Percentiles rank a stretch among this genome's conserved stretches.
phyloP scores from a whole-genome alignment of 805 yeast species.

The Jamesozyma hellenica region DNA sequence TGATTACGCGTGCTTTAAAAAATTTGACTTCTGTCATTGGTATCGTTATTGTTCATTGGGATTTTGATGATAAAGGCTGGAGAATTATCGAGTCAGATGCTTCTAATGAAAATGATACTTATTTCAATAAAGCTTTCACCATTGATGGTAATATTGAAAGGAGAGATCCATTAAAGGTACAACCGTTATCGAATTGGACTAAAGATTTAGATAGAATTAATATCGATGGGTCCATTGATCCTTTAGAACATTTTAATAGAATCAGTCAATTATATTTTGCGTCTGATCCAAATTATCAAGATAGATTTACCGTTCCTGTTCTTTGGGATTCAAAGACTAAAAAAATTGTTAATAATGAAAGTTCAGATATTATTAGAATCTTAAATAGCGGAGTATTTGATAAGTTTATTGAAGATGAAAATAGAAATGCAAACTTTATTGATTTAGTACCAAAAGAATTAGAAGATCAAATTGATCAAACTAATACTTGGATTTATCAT shows the following conservation, averaged over 20 bases:
- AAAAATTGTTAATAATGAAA: constrained; percentile 84
- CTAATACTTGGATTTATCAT: constrained; percentile 74
- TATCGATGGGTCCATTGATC: constrained; percentile 42
- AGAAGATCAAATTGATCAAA: constrained; percentile 51
- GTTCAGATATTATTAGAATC: constrained; percentile 80
- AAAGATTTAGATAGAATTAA: constrained; percentile 14
- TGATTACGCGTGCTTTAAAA: constrained; percentile 62
- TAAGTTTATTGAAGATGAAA: constrained; percentile 36
- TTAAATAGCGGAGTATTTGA: constrained; percentile 62
- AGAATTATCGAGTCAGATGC: constrained; percentile 35
- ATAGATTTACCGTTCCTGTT: constrained; percentile 85
- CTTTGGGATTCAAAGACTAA: constrained; percentile 78
- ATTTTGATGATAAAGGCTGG: constrained; percentile 86
- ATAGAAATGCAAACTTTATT: neutral
- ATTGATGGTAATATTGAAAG: constrained; percentile 14
- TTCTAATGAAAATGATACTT: constrained; percentile 5
- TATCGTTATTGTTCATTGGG: constrained; percentile 81
- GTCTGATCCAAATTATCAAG: constrained; percentile 64
- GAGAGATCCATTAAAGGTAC: constrained; percentile 8
- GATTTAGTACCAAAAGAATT: constrained; percentile 51
- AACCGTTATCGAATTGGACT: constrained; percentile 8
- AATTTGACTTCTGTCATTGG: constrained; percentile 54
- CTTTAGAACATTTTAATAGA: constrained; percentile 46
- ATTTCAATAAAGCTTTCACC: constrained; percentile 6
- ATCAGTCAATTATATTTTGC: constrained; percentile 64